Evolutionary conservation across 495 filamentous ascomycete species (phyloP), one percentile per base, ranked within the genome.

Genomic region (Corynascus novoguineensis): DNA sequence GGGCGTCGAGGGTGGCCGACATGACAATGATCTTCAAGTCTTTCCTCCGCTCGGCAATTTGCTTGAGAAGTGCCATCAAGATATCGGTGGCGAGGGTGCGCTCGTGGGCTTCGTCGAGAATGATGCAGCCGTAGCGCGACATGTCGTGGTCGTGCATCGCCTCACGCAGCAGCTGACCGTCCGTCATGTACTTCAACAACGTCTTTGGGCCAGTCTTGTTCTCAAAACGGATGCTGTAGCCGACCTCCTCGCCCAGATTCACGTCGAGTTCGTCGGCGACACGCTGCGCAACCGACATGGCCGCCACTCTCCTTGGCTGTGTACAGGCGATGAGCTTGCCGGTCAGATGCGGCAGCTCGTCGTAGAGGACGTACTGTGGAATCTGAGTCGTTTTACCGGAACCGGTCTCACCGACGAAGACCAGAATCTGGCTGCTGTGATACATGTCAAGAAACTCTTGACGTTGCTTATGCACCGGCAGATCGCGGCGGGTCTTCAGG

Each of bases 301-400:
- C 95, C 37, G 95, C 95, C 41, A 99, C 95, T 79, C 95, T 86
- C 68, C 95, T 88, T 61, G 95, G 95, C 71, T 99, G 93, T 6
- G 93, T 99, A 81, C 93, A 99, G 53, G 93, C 93, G 35, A 99
- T 86, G 72, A 96, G 83, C 75, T 96, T 97, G 48, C 76, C 72
- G 62, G 87, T 82, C 32, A 82, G 78, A 60, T 97, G 88, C 6
- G 95, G 93, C 22, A 95, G 81, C 73, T 99, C 95, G 75, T 99
- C 95, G 78, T 87, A 97, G 14, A 97, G 80, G 56, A 99, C 90
- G 69, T 95, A 99, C 69, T 99, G 95, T 0, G 95, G 95, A 53
- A 99, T 97, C 73, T 99, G 95, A 0, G 93, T 98, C 0, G 93
- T 98, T 73, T 98, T 98, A 71, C 93, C 93, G 62, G 93, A 98